These are phyloP conservation scores for Candida succiphila DNA, from an alignment of 805 yeast genomes.

Conservation along the genomic window DNA sequence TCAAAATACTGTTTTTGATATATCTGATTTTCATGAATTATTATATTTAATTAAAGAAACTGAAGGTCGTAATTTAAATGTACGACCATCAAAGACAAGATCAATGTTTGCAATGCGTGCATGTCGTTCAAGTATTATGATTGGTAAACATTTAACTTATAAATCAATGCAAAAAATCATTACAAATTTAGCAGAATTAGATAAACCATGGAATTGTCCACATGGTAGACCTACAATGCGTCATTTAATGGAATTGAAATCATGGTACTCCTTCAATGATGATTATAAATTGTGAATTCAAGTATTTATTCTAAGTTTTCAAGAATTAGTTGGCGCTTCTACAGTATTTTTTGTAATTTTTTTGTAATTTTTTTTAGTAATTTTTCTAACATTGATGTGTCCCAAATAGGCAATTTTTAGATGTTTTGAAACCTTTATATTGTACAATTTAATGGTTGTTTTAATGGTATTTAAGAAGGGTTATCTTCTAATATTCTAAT, in stretches of 20 bases:
- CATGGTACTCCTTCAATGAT: constrained; percentile 32
- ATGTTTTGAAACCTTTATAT: background rate
- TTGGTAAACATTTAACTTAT: constrained; percentile 59
- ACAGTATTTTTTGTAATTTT: too few relatives aligned
- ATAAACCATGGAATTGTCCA: constrained; percentile 95
- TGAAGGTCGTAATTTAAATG: constrained; percentile 27
- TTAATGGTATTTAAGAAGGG: too few relatives aligned
- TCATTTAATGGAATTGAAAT: constrained; percentile 58
- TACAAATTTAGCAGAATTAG: constrained; percentile 53
- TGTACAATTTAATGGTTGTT: too few relatives aligned
- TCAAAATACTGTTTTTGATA: constrained; percentile 56
- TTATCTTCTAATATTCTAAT: too few relatives aligned
- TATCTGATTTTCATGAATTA: constrained; percentile 67
- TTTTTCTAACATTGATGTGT: constrained; percentile 17
- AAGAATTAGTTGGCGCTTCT: too few relatives aligned
- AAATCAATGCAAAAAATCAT: constrained; percentile 64
- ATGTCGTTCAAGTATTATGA: constrained; percentile 89
- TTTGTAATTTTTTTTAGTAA: too few relatives aligned
- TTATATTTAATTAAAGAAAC: constrained; percentile 54
- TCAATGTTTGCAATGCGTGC: constrained; percentile 92
- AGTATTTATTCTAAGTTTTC: too few relatives aligned
- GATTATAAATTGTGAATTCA: constrained; percentile 19
- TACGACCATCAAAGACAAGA: constrained; percentile 70
- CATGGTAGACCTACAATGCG: constrained; percentile 98
- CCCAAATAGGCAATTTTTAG: constrained; percentile 20